Evolutionary conservation across 768 basidiomycete species (phyloP).

Genomic region (Auriculariales sp.): DNA sequence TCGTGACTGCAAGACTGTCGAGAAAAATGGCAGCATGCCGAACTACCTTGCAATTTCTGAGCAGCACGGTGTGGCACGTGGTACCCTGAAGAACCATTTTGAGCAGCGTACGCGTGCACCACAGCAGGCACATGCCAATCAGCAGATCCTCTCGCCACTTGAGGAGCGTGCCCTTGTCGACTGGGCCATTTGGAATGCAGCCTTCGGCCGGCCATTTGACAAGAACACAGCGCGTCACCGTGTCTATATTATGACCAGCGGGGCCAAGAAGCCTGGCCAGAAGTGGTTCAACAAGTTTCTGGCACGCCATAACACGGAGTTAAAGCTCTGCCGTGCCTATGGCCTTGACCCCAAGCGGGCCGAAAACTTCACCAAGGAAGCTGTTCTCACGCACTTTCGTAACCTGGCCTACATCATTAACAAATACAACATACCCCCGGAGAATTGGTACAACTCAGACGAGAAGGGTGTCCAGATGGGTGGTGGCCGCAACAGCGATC

Average conservation of each 20-base stretch:
- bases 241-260: background rate
- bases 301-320: background rate
- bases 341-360: slow-evolving; percentile 5
- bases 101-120: background rate
- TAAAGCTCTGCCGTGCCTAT: background rate
- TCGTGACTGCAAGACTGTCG: too few species aligned
- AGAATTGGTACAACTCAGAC: slow-evolving; percentile 7
- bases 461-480: slow-evolving; percentile 6
- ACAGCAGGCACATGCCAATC: background rate
- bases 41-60: background rate
- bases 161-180: background rate
- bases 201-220: background rate
- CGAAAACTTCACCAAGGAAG: slow-evolving; percentile 1
- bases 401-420: background rate
- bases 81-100: background rate
- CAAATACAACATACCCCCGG: slow-evolving; percentile 5
- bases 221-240: background rate
- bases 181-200: background rate
- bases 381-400: background rate
- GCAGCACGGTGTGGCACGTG: background rate
- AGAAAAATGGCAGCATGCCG: too few species aligned
- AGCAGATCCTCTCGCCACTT: background rate
- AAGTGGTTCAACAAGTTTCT: background rate
- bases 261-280: background rate
- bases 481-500: slow-evolving; percentile 6